Evolutionary conservation across 2,329 filamentous ascomycete species (phyloP), one percentile per base, ranked within the genome.

Genomic region (Penicillium vulpinum): DNA sequence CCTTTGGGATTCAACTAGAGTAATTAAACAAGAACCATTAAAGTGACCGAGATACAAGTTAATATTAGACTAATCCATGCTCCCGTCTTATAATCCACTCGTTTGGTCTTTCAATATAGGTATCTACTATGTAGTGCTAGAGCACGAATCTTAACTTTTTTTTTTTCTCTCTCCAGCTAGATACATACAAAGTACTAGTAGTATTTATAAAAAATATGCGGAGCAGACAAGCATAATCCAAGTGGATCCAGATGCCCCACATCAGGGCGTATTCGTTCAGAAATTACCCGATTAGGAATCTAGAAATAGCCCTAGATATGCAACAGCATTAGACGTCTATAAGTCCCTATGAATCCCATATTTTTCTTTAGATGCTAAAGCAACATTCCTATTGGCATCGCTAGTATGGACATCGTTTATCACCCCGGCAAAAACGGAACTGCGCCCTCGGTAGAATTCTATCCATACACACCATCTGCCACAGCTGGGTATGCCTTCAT

Each of bases 401-500:
- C 2, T 15, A 58, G 18, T 16, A 73, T 73, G 71, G 70, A 73
- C 51, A 67, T 73, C 51, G 67, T 66, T 26, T 72, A 59, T 47
- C 69, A 73, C 44, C 55, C 60, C 5, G 70, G 67, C 39, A 47
- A 62, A n/a, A 72, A 73, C 36, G 71, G 72, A 38, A 68, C 67
- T 3, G 22, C 35, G 10, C 69, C 70, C 15, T 68, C 54, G 50
- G 70, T 74, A 22, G 72, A 74, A 7, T 72, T 73, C 60, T 76
- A 75, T 51, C 68, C 70, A 3, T 75, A 76, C 57, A 69, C 62
- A 15, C 73, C 73, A 2, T 74, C 72, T 9, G 56, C 56, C 13
- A 58, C 62, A n/a, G 72, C 72, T 2, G 73, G 70, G 7, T 74
- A 68, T 48, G 67, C 68, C n/a, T 76, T 75, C 43, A 62, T 73